Evolutionary conservation across 306 rosid genomes (phyloP).

Genomic region (Lagenaria siceraria): DNA sequence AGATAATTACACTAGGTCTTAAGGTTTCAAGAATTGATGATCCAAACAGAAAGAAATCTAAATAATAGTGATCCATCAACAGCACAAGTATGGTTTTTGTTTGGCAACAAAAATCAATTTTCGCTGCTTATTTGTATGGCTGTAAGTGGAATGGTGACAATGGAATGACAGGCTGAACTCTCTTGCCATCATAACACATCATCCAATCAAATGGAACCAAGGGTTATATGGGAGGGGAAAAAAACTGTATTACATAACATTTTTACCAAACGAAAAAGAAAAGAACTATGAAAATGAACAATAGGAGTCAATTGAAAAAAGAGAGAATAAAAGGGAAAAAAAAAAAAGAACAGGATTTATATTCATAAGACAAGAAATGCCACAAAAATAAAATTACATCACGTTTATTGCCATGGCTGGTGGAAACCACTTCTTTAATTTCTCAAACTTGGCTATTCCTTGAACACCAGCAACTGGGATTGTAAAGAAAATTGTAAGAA

Average conservation of each 20-base stretch:
- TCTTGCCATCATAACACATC: neutral
- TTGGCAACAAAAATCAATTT: neutral
- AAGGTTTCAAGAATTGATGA: neutral
- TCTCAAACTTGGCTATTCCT: slow-evolving; percentile 87
- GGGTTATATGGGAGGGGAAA: neutral
- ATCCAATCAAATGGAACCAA: neutral
- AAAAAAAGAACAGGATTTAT: neutral
- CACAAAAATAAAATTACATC: slow-evolving; percentile 39
- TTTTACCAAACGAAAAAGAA: neutral
- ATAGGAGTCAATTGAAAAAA: neutral
- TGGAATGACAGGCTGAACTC: neutral
- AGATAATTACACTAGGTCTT: neutral
- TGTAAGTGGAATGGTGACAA: neutral
- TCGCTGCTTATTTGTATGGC: neutral
- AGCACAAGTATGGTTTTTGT: neutral
- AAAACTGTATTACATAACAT: neutral
- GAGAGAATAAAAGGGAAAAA: neutral
- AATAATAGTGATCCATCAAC: neutral
- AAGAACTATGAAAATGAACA: neutral
- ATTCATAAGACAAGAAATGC: neutral
- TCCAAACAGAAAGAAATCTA: neutral
- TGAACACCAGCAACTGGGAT: slow-evolving; percentile 90
- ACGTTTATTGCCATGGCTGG: slow-evolving; percentile 74
- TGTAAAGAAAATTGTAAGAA: slow-evolving; percentile 75
- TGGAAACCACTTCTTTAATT: slow-evolving; percentile 85